Evolutionary conservation across 2,329 filamentous ascomycete species (phyloP).

Genomic region (Verticillium isaacii): DNA sequence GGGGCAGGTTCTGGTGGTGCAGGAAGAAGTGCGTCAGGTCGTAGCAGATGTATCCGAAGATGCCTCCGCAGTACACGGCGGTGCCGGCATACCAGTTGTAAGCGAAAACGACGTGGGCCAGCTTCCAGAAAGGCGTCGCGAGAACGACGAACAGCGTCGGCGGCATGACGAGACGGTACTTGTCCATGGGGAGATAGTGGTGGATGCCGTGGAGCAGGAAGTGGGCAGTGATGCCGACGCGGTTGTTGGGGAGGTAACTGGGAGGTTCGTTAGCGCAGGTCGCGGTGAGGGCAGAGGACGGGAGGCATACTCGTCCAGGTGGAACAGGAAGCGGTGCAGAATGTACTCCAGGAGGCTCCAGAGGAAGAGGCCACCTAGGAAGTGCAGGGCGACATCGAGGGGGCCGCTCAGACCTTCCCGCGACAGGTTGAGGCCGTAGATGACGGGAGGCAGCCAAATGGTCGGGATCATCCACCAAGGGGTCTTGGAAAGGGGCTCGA

Average conservation of each 20-base stretch:
- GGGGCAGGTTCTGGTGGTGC: conserved; percentile 86
- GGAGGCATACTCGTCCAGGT: conserved; percentile 75
- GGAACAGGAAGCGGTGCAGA: conserved; percentile 87
- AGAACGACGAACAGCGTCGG: conserved; percentile 80
- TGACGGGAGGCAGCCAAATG: conserved; percentile 77
- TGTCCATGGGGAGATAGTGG: conserved; percentile 99
- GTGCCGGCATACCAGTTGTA: conserved; percentile 81
- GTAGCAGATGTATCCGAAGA: conserved; percentile 95
- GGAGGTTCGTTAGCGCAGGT: conserved; percentile 21
- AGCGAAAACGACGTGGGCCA: conserved; percentile 77
- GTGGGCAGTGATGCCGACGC: conserved; percentile 78
- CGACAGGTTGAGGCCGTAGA: conserved; percentile 67
- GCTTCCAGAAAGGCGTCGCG: conserved; percentile 85
- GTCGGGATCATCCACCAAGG: conserved; percentile 88
- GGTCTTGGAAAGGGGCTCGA: conserved; percentile 95
- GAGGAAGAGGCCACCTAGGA: conserved; percentile 64
- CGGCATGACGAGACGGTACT: conserved; percentile 94
- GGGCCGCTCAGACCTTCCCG: conserved; percentile 52
- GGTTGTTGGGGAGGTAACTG: conserved; percentile 86
- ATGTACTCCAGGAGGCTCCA: conserved; percentile 92
- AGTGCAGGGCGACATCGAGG: conserved; percentile 54
- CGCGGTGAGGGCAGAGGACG: neutral
- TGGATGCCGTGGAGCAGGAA: conserved; percentile 96
- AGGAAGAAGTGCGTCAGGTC: conserved; percentile 98
- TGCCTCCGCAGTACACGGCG: conserved; percentile 78